Evolutionary conservation across 805 yeast species (phyloP).

Genomic region (Maudiozyma saulgeensis): DNA sequence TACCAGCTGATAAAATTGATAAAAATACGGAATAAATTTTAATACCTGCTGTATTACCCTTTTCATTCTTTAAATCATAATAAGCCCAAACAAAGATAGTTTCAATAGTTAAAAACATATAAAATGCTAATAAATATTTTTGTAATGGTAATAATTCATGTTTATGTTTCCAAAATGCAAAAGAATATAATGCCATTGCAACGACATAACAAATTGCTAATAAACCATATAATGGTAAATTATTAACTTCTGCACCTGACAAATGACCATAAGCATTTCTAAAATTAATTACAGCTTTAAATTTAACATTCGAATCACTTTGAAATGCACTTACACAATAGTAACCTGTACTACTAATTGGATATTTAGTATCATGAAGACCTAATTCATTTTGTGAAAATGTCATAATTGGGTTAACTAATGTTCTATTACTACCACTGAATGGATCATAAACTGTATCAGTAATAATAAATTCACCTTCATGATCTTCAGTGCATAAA

Average conservation of each 20-base stretch:
- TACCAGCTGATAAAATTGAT: conserved; percentile 68
- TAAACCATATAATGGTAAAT: conserved; percentile 79
- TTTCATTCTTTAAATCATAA: conserved; percentile 69
- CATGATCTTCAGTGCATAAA: conserved; percentile 45
- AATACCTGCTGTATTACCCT: conserved; percentile 46
- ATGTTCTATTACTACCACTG: conserved; percentile 45
- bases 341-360: conserved; percentile 70
- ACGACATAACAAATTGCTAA: conserved; percentile 77
- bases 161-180: conserved; percentile 76
- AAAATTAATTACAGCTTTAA: conserved; percentile 63
- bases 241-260: conserved; percentile 85
- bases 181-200: conserved; percentile 72
- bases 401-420: conserved; percentile 46
- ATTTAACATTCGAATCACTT: conserved; percentile 34
- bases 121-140: conserved; percentile 79
- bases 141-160: conserved; percentile 84
- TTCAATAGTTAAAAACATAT: conserved; percentile 72
- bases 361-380: conserved; percentile 50
- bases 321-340: conserved; percentile 78
- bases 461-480: conserved; percentile 55
- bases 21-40: conserved; percentile 69
- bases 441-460: conserved; percentile 33
- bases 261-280: conserved; percentile 88
- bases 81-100: conserved; percentile 85
- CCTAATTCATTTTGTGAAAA: conserved; percentile 49